phyloP scores from a whole-genome alignment of 106 monocot genomes.

The Platanthera zijinensis region DNA sequence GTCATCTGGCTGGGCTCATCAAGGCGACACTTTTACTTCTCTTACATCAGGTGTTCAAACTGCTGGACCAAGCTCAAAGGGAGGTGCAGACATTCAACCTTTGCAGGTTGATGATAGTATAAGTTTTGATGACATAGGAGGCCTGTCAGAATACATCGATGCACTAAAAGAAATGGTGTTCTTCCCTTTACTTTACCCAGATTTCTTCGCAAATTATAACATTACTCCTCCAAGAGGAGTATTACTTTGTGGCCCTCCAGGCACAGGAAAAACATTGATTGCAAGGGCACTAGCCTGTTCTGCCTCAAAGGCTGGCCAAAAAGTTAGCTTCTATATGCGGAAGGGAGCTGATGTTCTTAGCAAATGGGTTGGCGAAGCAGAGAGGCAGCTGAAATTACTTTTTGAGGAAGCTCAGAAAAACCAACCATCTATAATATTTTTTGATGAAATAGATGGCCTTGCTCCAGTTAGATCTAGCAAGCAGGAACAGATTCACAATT shows the following conservation, averaged over 20 bases:
- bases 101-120: constrained; percentile 89
- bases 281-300: constrained; percentile 97
- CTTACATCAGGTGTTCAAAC: constrained; percentile 68
- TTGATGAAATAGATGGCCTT: constrained; percentile 99
- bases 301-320: constrained; percentile 90
- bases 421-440: constrained; percentile 98
- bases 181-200: constrained; percentile 92
- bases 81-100: constrained; percentile 97
- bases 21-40: constrained; percentile 54
- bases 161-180: constrained; percentile 99
- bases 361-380: constrained; percentile 99
- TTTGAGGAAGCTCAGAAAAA: constrained; percentile 98
- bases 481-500: constrained; percentile 98
- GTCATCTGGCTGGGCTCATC: constrained; percentile 93
- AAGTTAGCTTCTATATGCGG: constrained; percentile 98
- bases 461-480: constrained; percentile 98
- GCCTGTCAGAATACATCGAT: constrained; percentile 86
- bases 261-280: constrained; percentile 97
- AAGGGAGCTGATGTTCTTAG: constrained; percentile 99
- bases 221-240: constrained; percentile 98
- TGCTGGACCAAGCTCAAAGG: constrained; percentile 97
- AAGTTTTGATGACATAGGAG: constrained; percentile 95
- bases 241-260: constrained; percentile 88
- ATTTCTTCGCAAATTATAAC: constrained; percentile 91
- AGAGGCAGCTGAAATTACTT: constrained; percentile 85